phyloP scores from a whole-genome alignment of 805 yeast genomes.

The Candida maris region DNA sequence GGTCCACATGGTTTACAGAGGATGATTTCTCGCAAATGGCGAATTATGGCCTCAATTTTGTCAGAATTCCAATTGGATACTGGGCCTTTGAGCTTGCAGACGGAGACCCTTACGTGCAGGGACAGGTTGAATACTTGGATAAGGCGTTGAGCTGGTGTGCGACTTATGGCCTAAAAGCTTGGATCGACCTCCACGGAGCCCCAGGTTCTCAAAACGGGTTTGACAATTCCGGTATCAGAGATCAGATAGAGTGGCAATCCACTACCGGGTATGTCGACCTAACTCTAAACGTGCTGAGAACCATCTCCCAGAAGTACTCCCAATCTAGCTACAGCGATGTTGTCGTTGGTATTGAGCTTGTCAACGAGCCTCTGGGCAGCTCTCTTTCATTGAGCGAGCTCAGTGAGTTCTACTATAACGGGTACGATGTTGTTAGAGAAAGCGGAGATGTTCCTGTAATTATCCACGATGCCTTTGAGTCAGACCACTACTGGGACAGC shows the following conservation, averaged over 20 bases:
- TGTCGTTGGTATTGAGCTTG: conserved; percentile 76
- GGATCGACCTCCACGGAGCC: conserved; percentile 95
- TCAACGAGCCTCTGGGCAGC: conserved; percentile 89
- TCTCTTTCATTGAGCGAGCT: conserved; percentile 55
- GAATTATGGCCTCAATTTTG: conserved; percentile 69
- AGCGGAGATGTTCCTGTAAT: conserved; percentile 41
- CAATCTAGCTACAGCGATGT: conserved; percentile 58
- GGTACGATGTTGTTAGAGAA: conserved; percentile 61
- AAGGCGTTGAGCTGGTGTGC: conserved; percentile 75
- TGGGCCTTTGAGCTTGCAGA: conserved; percentile 75
- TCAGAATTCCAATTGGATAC: conserved; percentile 89
- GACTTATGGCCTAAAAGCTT: conserved; percentile 59
- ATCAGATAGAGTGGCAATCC: conserved; percentile 50
- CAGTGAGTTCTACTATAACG: conserved; percentile 56
- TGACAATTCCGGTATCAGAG: conserved; percentile 89
- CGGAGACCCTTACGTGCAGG: conserved; percentile 82
- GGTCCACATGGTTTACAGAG: conserved; percentile 76
- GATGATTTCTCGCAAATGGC: conserved; percentile 61
- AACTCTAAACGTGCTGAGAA: conserved; percentile 53
- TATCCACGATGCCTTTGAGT: conserved; percentile 77
- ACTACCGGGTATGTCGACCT: conserved; percentile 40
- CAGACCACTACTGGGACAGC: conserved; percentile 59
- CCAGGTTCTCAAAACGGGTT: conserved; percentile 97
- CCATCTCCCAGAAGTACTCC: conserved; percentile 63
- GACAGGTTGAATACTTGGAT: conserved; percentile 71